These are phyloP conservation scores for Pharnaceum exiguum DNA, from an alignment of 148 eudicot genomes.

Conservation along the genomic window DNA sequence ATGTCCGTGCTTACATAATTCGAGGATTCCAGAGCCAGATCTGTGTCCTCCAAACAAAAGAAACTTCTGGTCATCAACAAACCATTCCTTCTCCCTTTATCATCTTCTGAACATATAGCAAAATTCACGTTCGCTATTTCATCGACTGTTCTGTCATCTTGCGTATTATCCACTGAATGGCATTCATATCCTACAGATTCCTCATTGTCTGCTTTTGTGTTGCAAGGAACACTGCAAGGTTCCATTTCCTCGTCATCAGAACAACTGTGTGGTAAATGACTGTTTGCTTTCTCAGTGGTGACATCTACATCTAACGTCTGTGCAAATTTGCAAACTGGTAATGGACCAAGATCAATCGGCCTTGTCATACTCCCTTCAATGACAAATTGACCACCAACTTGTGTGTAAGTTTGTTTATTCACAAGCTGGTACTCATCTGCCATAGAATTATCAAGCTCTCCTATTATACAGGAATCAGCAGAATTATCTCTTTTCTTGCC, in stretches of 20 bases:
- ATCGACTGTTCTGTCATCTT: conserved; percentile 1
- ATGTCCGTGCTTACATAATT: neutral
- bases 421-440: neutral
- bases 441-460: neutral
- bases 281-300: neutral
- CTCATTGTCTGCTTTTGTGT: neutral
- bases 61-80: neutral
- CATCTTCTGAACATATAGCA: neutral
- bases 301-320: neutral
- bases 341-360: too few relatives aligned
- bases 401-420: conserved; percentile 3
- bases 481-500: neutral
- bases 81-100: neutral
- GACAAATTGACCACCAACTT: too few relatives aligned
- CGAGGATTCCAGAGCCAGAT: neutral
- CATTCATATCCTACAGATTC: neutral
- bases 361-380: too few relatives aligned
- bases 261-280: neutral
- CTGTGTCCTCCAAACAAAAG: neutral
- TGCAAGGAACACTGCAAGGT: neutral
- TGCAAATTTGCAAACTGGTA: too few relatives aligned
- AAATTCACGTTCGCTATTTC: conserved; percentile 7
- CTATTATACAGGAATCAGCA: neutral
- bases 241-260: neutral
- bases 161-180: neutral